Evolutionary conservation across 306 rosid genomes (phyloP).

Genomic region (Trifolium repens): DNA sequence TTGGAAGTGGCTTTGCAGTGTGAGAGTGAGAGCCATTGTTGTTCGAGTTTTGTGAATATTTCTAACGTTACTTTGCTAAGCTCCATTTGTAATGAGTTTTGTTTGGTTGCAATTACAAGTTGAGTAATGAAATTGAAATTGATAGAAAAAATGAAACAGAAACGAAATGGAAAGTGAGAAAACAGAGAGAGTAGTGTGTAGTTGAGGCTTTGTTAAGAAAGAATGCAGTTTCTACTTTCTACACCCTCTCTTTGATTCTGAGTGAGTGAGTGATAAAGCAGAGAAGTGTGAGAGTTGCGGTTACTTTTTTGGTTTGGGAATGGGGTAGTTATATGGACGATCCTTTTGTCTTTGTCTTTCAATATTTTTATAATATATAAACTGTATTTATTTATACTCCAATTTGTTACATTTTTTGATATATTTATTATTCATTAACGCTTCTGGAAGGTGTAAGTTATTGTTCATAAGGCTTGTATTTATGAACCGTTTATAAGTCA

Average conservation of each 20-base stretch:
- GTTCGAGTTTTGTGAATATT: conserved; percentile 94
- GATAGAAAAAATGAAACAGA: too few species aligned
- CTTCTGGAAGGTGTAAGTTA: too few species aligned
- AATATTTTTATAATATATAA: neutral
- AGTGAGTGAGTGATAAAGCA: conserved; percentile 26
- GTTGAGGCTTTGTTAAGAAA: too few species aligned
- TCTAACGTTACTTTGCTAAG: conserved; percentile 77
- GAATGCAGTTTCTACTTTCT: neutral
- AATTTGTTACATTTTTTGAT: too few species aligned
- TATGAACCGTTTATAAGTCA: too few species aligned
- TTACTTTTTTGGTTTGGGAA: conserved; percentile 32
- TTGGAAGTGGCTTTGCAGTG: conserved; percentile 63
- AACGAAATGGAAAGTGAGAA: neutral
- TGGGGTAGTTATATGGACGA: conserved; percentile 51
- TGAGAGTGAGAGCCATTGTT: conserved; percentile 95
- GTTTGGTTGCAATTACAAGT: too few species aligned
- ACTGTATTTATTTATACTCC: too few species aligned
- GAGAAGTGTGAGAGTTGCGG: conserved; percentile 30
- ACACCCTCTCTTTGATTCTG: neutral
- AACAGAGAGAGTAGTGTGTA: neutral
- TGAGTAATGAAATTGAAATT: too few species aligned
- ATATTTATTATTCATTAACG: too few species aligned
- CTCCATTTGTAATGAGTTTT: conserved; percentile 55
- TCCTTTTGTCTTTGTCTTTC: conserved; percentile 34
- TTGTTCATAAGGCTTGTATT: too few species aligned